A percentile compares a stretch with the other conserved stretches of the same genome.
Evolutionary conservation across 2,329 filamentous ascomycete genomes (phyloP).

Genomic region (Pseudogymnoascus sp.): DNA sequence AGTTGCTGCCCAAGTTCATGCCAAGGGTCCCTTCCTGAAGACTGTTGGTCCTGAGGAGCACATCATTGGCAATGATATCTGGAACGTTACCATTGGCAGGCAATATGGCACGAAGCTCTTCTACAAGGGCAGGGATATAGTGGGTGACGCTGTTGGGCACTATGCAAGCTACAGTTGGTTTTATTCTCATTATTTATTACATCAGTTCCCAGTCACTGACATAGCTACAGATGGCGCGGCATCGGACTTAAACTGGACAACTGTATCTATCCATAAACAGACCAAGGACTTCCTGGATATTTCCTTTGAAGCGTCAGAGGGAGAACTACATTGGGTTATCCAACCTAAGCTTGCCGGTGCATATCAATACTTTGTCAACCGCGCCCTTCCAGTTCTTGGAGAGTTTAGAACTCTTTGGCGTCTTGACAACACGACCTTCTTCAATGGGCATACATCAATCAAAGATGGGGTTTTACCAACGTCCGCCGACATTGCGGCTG

Average conservation of each 20-base stretch:
- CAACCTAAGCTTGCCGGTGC: conserved; percentile 41
- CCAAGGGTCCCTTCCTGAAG: not conserved
- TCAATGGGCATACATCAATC: conserved; percentile 37
- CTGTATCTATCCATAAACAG: conserved; percentile 35
- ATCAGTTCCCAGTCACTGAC: not conserved
- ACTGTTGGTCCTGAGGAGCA: not conserved
- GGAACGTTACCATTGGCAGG: conserved; percentile 19
- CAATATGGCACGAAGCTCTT: conserved; percentile 18
- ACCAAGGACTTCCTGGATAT: conserved; percentile 40
- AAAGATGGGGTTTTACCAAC: conserved; percentile 39
- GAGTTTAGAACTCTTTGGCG: conserved; percentile 45
- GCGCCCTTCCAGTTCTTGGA: conserved; percentile 38
- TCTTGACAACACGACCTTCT: conserved; percentile 41
- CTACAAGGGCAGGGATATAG: conserved; percentile 16
- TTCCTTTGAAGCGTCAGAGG: conserved; percentile 38
- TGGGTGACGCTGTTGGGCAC: conserved; percentile 13
- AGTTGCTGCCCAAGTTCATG: not conserved
- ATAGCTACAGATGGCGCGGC: conserved; percentile 36
- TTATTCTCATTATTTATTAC: conserved; percentile 10
- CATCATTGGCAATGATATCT: conserved; percentile 19
- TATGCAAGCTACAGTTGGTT: conserved; percentile 1
- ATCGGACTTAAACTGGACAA: conserved; percentile 40
- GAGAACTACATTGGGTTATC: conserved; percentile 46
- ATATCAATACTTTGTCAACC: conserved; percentile 49
- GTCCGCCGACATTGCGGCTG: conserved; percentile 35